Evolutionary conservation across 192 early-diverging fungal species (phyloP).

Genomic region (Entomortierella parvispora): DNA sequence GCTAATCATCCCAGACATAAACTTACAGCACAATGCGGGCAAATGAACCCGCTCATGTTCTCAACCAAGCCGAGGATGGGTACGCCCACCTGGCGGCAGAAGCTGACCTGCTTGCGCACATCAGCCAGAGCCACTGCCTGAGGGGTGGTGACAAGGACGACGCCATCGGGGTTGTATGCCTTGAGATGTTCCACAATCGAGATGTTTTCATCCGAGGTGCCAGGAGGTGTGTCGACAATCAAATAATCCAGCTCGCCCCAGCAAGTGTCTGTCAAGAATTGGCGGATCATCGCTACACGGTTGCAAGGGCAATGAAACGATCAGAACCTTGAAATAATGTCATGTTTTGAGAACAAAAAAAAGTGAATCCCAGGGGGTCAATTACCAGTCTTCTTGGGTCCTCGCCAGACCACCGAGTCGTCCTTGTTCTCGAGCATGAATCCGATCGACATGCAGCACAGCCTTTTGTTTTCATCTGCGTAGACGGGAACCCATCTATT

Average conservation of each 20-base stretch:
- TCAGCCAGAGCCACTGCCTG: slow-evolving; percentile 85
- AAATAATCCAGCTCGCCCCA: slow-evolving; percentile 98
- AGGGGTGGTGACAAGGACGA: slow-evolving; percentile 96
- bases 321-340: not conserved
- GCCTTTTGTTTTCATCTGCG: slow-evolving; percentile 71
- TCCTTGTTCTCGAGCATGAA: slow-evolving; percentile 90
- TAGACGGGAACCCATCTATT: slow-evolving; percentile 82
- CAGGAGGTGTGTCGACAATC: slow-evolving; percentile 96
- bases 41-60: slow-evolving; percentile 98
- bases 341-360: not conserved
- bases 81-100: slow-evolving; percentile 88
- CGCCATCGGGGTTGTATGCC: slow-evolving; percentile 82
- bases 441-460: slow-evolving; percentile 96
- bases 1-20: no score
- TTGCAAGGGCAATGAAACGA: not conserved
- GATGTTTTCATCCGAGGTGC: slow-evolving; percentile 98
- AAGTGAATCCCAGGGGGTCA: not conserved
- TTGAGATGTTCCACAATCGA: slow-evolving; percentile 92
- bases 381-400: slow-evolving; percentile 96
- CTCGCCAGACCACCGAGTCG: slow-evolving; percentile 97
- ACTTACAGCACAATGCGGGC: slow-evolving; percentile 80
- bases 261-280: slow-evolving; percentile 94
- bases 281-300: slow-evolving; percentile 91
- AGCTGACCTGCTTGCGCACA: slow-evolving; percentile 95
- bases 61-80: slow-evolving; percentile 92